phyloP scores from a whole-genome alignment of 768 basidiomycete genomes.

The Suillus weaverae region DNA sequence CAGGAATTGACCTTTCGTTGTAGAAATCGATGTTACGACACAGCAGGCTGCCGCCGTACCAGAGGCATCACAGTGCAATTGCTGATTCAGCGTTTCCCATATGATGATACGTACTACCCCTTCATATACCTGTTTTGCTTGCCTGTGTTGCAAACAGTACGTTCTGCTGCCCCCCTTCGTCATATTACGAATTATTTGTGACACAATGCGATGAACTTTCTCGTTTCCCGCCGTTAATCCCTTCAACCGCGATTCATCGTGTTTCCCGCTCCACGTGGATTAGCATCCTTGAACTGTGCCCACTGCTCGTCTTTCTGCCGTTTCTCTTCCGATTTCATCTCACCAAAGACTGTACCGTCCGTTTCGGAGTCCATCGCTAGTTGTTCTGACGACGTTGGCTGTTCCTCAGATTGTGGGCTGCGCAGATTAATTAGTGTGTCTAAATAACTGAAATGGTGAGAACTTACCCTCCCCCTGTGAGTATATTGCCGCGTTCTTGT shows the following conservation, averaged over 20 bases:
- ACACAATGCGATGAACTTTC: constrained; percentile 6
- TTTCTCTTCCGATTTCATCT: constrained; percentile 71
- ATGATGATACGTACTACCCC: constrained; percentile 4
- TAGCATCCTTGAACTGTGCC: constrained; percentile 83
- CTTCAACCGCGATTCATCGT: constrained; percentile 89
- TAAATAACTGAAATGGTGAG: constrained; percentile 2
- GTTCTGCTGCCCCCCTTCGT: constrained; percentile 14
- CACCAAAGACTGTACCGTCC: constrained; percentile 73
- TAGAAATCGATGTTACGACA: constrained; percentile 92
- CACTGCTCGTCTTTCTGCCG: constrained; percentile 87
- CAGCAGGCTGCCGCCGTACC: constrained; percentile 68
- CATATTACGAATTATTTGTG: constrained; percentile 1
- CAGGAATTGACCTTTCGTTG: constrained; percentile 6
- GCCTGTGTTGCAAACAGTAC: constrained; percentile 19
- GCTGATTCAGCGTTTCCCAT: constrained; percentile 42
- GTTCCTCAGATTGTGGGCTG: constrained; percentile 66
- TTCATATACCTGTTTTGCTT: constrained; percentile 25
- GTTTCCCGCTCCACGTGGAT: constrained; percentile 93
- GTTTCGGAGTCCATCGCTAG: constrained; percentile 77
- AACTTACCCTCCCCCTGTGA: constrained; percentile 83
- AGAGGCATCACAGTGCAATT: constrained; percentile 85
- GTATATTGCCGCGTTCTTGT: constrained; percentile 77
- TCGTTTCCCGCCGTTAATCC: constrained; percentile 11
- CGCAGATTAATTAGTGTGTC: constrained; percentile 5
- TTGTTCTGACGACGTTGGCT: constrained; percentile 75